Evolutionary conservation across 495 filamentous ascomycete genomes (phyloP), one percentile per base, ranked within the genome.

Genomic region (Xylaria palmicola): DNA sequence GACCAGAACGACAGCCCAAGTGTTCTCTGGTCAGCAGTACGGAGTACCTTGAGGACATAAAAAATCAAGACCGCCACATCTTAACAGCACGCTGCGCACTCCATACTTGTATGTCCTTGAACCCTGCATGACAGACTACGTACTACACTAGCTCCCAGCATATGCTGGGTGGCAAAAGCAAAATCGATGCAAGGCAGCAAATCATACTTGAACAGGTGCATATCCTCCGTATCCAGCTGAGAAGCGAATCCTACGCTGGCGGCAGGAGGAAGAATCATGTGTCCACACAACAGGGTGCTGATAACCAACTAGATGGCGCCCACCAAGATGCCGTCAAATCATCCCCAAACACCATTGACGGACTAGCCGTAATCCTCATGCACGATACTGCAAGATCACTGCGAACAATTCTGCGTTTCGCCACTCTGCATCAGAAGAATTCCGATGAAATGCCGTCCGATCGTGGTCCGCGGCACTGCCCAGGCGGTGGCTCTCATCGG

Each of bases 371-470:
- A 60, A 39, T 54, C 29, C 58, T 52, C 39, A 52, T 44, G 58
- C 49, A 53, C 34, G 56, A 50, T 54, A 37, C 36, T 54, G 58
- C 58, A 54, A 60, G 58, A 60, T 60, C 56, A 37, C 58, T 51
- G 48, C 44, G 40, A 60, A 60, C 49, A 37, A 37, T 26, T 58
- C 55, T 36, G 54, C 41, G 43, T 39, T 20, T n/a, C n/a, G n/a
- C n/a, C n/a, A n/a, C n/a, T n/a, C n/a, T n/a, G n/a, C n/a, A n/a
- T n/a, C n/a, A n/a, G n/a, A n/a, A n/a, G n/a, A n/a, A n/a, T n/a
- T n/a, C n/a, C n/a, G n/a, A n/a, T n/a, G n/a, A n/a, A n/a, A n/a
- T n/a, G n/a, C n/a, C n/a, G n/a, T n/a, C n/a, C n/a, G n/a, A n/a
- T n/a, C n/a, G n/a, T n/a, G n/a, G n/a, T n/a, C n/a, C n/a, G n/a